phyloP scores from a whole-genome alignment of 768 basidiomycete species.

The Lanmaoa pseudosensibilis region DNA sequence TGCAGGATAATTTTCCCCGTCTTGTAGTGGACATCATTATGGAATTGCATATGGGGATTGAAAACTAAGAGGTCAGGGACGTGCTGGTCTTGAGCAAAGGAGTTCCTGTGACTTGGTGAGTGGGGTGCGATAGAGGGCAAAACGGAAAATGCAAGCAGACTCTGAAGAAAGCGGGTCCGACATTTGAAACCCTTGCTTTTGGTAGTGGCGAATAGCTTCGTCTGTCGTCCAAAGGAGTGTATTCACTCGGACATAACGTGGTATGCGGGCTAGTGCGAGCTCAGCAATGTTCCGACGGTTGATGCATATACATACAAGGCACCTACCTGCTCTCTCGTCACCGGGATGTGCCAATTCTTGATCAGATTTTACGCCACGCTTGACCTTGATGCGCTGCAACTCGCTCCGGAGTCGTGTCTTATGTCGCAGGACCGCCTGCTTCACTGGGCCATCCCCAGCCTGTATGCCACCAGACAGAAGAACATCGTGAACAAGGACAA shows the following conservation, averaged over 20 bases:
- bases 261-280: conserved; percentile 55
- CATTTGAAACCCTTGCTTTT: conserved; percentile 53
- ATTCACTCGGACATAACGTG: conserved; percentile 86
- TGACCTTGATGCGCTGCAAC: conserved; percentile 80
- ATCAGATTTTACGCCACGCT: conserved; percentile 64
- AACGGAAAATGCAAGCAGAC: conserved; percentile 33
- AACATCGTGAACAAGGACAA: conserved; percentile 90
- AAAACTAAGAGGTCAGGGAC: conserved; percentile 82
- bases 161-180: conserved; percentile 53
- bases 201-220: conserved; percentile 60
- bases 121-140: not conserved
- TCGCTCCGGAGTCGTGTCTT: conserved; percentile 88
- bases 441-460: conserved; percentile 86
- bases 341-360: conserved; percentile 60
- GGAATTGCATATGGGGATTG: conserved; percentile 62
- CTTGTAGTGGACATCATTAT: conserved; percentile 69
- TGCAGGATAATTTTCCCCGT: conserved; percentile 87
- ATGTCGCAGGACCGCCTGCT: conserved; percentile 83
- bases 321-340: conserved; percentile 64
- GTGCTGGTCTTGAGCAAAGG: conserved; percentile 75
- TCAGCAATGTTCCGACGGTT: not conserved
- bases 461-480: conserved; percentile 84
- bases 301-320: not conserved
- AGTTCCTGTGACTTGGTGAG: conserved; percentile 42
- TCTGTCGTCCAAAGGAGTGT: conserved; percentile 64